These are phyloP conservation scores for Pichia insulana DNA, from an alignment of 805 yeast genomes.

Conservation along the genomic window DNA sequence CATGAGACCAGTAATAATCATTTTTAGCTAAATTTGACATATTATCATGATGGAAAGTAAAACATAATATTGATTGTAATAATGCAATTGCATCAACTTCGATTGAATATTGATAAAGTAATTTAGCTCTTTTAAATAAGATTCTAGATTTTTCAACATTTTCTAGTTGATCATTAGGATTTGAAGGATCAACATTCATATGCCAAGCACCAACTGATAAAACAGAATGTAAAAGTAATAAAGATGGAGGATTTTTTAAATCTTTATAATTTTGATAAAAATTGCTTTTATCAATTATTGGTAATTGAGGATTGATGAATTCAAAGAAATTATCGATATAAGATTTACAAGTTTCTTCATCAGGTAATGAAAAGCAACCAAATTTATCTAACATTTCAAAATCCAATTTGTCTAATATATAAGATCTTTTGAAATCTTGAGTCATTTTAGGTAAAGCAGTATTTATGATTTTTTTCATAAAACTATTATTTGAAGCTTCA, in stretches of 20 bases:
- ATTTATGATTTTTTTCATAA: slow-evolving; percentile 16
- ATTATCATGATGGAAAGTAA: slow-evolving; percentile 19
- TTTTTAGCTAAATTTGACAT: slow-evolving; percentile 38
- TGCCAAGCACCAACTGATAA: slow-evolving; percentile 61
- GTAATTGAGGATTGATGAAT: slow-evolving; percentile 56
- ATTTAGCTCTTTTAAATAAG: slow-evolving; percentile 41
- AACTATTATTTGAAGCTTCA: slow-evolving; percentile 18
- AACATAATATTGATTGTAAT: slow-evolving; percentile 44
- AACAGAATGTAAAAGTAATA: slow-evolving; percentile 54
- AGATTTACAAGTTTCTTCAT: slow-evolving; percentile 51
- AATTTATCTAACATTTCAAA: slow-evolving; percentile 52
- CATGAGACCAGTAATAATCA: slow-evolving; percentile 66
- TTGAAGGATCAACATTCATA: slow-evolving; percentile 41
- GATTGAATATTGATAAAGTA: slow-evolving; percentile 58
- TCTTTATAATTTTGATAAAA: slow-evolving; percentile 55
- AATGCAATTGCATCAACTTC: slow-evolving; percentile 59
- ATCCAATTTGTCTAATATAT: slow-evolving; percentile 34
- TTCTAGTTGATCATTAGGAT: slow-evolving; percentile 43
- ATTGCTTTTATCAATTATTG: slow-evolving; percentile 53
- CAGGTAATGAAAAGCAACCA: slow-evolving; percentile 68
- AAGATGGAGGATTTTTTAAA: slow-evolving; percentile 49
- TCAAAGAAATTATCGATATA: slow-evolving; percentile 55
- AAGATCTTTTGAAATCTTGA: slow-evolving; percentile 13
- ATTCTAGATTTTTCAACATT: slow-evolving; percentile 27
- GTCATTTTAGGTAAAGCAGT: slow-evolving; percentile 14